A percentile compares a stretch with the other conserved stretches of the same genome.
These are phyloP conservation scores for Nyssa sinensis DNA, from an alignment of 148 eudicot genomes.

Conservation along the genomic window DNA sequence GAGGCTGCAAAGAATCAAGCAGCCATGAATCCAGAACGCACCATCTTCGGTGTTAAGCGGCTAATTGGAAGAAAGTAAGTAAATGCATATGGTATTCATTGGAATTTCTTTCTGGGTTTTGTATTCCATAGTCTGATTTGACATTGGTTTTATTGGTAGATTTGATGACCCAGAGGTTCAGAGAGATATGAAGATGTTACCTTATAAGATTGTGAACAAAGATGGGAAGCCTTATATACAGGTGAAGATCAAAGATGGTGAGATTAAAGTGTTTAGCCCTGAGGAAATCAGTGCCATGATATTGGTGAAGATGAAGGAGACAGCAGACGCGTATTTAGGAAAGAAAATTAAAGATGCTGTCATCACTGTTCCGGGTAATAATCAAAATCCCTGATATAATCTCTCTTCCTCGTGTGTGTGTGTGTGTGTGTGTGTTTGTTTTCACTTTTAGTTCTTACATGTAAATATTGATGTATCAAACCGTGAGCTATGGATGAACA, in stretches of 20 bases:
- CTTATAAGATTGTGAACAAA: constrained; percentile 47
- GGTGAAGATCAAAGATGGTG: constrained; percentile 42
- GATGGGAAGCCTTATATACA: constrained; percentile 53
- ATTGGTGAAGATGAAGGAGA: constrained; percentile 52
- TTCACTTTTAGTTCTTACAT: too few relatives aligned
- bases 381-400: too few relatives aligned
- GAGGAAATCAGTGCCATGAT: constrained; percentile 62
- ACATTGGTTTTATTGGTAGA: constrained; percentile 14
- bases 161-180: constrained; percentile 51
- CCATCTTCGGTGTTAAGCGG: constrained; percentile 45
- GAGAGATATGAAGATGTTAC: constrained; percentile 40
- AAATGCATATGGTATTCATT: not conserved
- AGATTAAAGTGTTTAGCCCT: constrained; percentile 48
- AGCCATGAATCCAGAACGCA: constrained; percentile 40
- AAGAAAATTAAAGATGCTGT: constrained; percentile 42
- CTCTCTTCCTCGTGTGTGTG: too few relatives aligned
- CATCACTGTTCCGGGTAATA: constrained; percentile 47
- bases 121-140: not conserved
- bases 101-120: not conserved
- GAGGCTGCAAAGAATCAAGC: constrained; percentile 60
- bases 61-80: constrained; percentile 52
- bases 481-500: too few relatives aligned
- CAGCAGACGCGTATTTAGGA: constrained; percentile 44
- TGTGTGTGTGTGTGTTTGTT: too few relatives aligned
- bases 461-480: too few relatives aligned